Base-by-base conservation (phyloP, 257 asterid genomes). In the Solanum raphanifolium region DNA sequence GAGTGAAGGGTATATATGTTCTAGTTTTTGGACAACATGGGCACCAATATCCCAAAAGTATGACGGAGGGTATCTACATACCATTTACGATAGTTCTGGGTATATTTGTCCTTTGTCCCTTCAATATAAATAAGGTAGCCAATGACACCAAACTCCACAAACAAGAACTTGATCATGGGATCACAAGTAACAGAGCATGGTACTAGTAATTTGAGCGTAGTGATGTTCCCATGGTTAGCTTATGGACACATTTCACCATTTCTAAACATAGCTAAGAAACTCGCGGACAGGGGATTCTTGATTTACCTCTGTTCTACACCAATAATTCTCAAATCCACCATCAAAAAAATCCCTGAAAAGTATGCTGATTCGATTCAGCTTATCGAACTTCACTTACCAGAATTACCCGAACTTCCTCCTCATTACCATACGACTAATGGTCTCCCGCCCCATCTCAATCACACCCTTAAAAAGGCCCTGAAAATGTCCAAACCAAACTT, bases 161-260 rank as follows among this genome's bases (percentile, higher is more conserved):
- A n/a, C 31, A 62, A n/a, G 71, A 65, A n/a, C 72, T 65, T n/a
- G 32, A 65, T 65, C 72, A 90, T 90, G 92, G 92, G 65, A 15
- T 31, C 58, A 25, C 84, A 87, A 9, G 79, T 72, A 72, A 32
- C 79, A 72, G 7, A 16, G 7, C 3, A 55, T 18, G 62, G 55
- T 7, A 3, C 12, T 20, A 38, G 34, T 8, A 35, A 88, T 46
- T 65, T 52, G 29, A 91, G 89, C 74, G 36, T 93, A 0, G 79
- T 92, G 27, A 85, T 93, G 93, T 88, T 92, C 6, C 95, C 95
- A 90, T 94, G 93, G 93, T 86, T 92, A 16, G 96, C 93, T 20
- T 91, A 94, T 75, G 95, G 96, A 8, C 96, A 94, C 85, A 90
- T 94, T 25, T 86, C 93, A 60, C 94, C 95, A 6, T 90, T 86